Evolutionary conservation across 139 green algal species (phyloP).

Genomic region (Pleodorina starrii): DNA sequence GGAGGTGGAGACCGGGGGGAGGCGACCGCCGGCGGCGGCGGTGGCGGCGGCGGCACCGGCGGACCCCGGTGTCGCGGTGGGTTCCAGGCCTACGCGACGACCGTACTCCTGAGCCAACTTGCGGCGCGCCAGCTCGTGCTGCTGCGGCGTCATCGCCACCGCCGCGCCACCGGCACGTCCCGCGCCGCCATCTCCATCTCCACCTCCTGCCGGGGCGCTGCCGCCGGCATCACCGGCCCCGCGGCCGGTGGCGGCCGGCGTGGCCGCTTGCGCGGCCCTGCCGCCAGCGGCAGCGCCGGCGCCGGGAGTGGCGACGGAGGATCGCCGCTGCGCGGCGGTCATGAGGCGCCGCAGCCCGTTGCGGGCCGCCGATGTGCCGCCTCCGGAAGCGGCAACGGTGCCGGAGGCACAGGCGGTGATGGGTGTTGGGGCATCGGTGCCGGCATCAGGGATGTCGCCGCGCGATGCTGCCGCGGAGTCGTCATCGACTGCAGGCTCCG

Average conservation of each 20-base stretch:
- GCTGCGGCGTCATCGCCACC: slow-evolving; percentile 5
- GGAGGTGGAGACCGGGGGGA: no score
- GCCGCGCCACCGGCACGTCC: not conserved
- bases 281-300: no score
- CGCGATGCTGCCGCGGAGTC: no score
- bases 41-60: not conserved
- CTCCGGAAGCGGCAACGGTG: not conserved
- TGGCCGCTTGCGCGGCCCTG: not conserved
- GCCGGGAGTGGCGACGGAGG: not conserved
- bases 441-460: no score
- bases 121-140: not conserved
- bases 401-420: no score
- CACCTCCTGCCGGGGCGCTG: not conserved
- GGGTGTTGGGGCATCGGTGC: not conserved
- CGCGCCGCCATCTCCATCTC: not conserved
- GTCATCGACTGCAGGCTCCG: not conserved
- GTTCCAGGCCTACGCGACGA: not conserved
- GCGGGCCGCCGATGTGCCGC: no score
- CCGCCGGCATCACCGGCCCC: not conserved
- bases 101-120: slow-evolving; percentile 12
- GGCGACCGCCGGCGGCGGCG: no score
- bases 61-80: not conserved
- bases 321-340: not conserved
- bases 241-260: not conserved
- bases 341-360: slow-evolving; percentile 32